Conservation (phyloP, 768 basidiomycete species). For the Xerocomellus intermedius region DNA sequence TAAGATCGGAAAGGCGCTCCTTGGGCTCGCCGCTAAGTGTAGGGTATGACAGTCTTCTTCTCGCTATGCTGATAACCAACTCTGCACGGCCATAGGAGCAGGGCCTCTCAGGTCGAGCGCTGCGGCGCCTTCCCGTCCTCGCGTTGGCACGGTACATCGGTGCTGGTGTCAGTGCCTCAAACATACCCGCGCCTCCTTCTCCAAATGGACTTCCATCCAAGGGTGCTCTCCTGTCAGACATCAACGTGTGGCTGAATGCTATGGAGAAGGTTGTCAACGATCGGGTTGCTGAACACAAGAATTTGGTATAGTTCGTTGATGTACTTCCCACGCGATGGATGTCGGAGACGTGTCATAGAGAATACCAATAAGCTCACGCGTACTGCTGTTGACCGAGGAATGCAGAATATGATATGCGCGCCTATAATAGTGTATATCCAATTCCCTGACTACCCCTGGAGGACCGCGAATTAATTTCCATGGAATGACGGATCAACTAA, state of each 20-base stretch:
- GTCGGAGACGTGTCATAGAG: background rate
- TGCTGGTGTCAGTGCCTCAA: slow-evolving; percentile 35
- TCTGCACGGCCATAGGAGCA: slow-evolving; percentile 45
- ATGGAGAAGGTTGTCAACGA: slow-evolving; percentile 75
- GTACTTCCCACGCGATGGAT: background rate
- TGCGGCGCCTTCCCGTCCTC: slow-evolving; percentile 91
- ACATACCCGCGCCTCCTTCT: background rate
- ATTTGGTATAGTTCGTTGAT: slow-evolving; percentile 33
- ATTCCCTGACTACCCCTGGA: background rate
- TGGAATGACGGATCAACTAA: slow-evolving; percentile 27
- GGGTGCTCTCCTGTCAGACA: slow-evolving; percentile 27
- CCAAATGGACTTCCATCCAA: slow-evolving; percentile 6
- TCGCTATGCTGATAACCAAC: slow-evolving; percentile 1
- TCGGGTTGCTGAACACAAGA: slow-evolving; percentile 52
- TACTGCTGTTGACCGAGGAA: background rate
- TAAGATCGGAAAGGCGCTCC: slow-evolving; percentile 54
- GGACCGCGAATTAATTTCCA: slow-evolving; percentile 7
- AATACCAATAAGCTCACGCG: background rate
- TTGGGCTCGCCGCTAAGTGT: slow-evolving; percentile 73
- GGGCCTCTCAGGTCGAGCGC: slow-evolving; percentile 88
- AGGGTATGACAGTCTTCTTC: slow-evolving; percentile 50
- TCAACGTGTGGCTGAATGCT: slow-evolving; percentile 79
- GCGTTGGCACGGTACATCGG: slow-evolving; percentile 85
- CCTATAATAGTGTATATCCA: slow-evolving; percentile 5
- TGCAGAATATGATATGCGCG: background rate